Conservation (phyloP, 108 stramenopile genomes). For the Poteriospumella lacustris region DNA sequence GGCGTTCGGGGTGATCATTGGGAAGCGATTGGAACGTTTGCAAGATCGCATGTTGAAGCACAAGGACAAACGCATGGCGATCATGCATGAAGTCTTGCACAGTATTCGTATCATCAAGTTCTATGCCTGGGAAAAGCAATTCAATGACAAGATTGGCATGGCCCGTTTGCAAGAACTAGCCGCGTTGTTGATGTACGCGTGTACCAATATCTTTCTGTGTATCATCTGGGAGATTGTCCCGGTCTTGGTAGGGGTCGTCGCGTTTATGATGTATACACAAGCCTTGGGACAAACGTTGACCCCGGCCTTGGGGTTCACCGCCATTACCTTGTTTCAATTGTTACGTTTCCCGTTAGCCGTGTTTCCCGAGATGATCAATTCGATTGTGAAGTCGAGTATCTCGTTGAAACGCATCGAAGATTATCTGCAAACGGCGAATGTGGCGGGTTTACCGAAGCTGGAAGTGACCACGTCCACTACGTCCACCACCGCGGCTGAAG, state of each 20-base stretch:
- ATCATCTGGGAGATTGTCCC: slow-evolving; percentile 10
- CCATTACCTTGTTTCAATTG: background rate
- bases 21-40: background rate
- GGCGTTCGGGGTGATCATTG: background rate
- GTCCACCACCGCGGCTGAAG: no score
- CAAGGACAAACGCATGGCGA: slow-evolving; percentile 40
- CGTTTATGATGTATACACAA: background rate
- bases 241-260: background rate
- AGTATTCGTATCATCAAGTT: slow-evolving; percentile 55
- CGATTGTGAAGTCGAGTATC: slow-evolving; percentile 28
- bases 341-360: background rate
- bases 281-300: background rate
- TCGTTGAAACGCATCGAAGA: slow-evolving; percentile 45
- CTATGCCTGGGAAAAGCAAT: slow-evolving; percentile 53
- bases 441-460: background rate
- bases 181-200: background rate
- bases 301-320: background rate
- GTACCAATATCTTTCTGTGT: background rate
- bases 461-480: no score
- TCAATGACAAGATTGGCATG: slow-evolving; percentile 29
- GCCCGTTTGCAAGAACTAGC: background rate
- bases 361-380: background rate
- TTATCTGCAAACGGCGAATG: slow-evolving; percentile 26
- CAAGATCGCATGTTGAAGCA: background rate
- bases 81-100: slow-evolving; percentile 40